These are phyloP conservation scores for Aureobasidium namibiae DNA, from an alignment of 2,329 filamentous ascomycete genomes.

Conservation along the genomic window DNA sequence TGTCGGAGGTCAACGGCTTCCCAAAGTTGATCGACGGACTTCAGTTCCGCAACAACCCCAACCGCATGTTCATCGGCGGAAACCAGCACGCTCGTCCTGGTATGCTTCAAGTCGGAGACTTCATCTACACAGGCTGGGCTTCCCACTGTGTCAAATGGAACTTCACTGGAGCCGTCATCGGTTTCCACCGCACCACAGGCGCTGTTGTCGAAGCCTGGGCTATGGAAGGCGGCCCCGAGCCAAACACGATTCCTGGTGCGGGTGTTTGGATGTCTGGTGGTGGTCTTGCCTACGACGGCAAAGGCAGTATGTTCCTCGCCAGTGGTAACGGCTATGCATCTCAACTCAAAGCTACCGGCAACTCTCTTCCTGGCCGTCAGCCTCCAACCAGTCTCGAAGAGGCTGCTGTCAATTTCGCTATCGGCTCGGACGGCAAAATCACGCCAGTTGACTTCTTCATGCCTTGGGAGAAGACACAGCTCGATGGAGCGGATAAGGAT, in stretches of 20 bases:
- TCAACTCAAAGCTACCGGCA: slow-evolving; percentile 30
- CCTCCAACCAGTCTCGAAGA: slow-evolving; percentile 41
- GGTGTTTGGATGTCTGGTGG: slow-evolving; percentile 46
- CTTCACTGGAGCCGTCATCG: slow-evolving; percentile 43
- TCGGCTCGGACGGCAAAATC: slow-evolving; percentile 37
- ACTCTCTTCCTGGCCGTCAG: slow-evolving; percentile 37
- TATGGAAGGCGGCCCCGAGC: slow-evolving; percentile 35
- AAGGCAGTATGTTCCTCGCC: slow-evolving; percentile 39
- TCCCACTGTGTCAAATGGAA: slow-evolving; percentile 47
- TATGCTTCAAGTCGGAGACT: slow-evolving; percentile 39
- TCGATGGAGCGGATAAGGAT: slow-evolving; percentile 44
- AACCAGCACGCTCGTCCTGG: slow-evolving; percentile 42
- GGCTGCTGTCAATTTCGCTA: slow-evolving; percentile 41
- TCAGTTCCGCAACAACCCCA: slow-evolving; percentile 38
- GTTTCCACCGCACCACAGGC: slow-evolving; percentile 41
- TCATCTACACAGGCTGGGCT: slow-evolving; percentile 42
- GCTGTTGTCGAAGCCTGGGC: slow-evolving; percentile 36
- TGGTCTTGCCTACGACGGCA: slow-evolving; percentile 40
- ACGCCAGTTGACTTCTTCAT: slow-evolving; percentile 43
- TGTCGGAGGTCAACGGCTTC: slow-evolving; percentile 30
- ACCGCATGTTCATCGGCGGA: slow-evolving; percentile 39
- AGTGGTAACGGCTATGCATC: slow-evolving; percentile 44
- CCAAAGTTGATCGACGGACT: slow-evolving; percentile 37
- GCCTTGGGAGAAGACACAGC: slow-evolving; percentile 41
- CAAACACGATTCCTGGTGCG: slow-evolving; percentile 32